Conservation (phyloP, 441 rosid species). For the Erysimum pusillum region DNA sequence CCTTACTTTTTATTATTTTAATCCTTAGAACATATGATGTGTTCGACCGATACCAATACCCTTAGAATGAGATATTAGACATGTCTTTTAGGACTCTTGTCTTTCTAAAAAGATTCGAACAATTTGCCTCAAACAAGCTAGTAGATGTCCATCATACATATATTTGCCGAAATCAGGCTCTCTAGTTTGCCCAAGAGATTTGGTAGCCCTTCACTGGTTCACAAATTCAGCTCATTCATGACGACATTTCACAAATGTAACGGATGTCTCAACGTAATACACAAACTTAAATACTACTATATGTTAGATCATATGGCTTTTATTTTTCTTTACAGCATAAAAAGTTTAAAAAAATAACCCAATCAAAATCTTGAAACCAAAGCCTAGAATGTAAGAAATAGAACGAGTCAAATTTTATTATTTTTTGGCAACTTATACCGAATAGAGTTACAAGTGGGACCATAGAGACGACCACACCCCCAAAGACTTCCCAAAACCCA, state of each 20-base stretch:
- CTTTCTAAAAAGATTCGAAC: no score
- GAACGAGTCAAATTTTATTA: constrained; percentile 1
- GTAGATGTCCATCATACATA: not conserved
- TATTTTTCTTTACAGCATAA: no score
- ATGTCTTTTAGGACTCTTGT: no score
- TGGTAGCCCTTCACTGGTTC: not conserved
- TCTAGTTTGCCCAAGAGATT: not conserved
- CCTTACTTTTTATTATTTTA: no score
- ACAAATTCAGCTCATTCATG: not conserved
- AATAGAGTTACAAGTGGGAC: constrained; percentile 30
- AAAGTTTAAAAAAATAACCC: no score
- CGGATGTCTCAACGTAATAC: not conserved
- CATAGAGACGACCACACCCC: constrained; percentile 27
- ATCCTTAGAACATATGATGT: no score
- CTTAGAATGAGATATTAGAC: no score
- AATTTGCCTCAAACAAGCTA: not conserved
- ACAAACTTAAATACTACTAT: not conserved
- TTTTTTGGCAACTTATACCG: not conserved
- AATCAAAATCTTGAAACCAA: not conserved
- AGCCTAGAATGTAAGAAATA: not conserved
- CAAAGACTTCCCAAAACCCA: constrained; percentile 3
- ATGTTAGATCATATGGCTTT: not conserved
- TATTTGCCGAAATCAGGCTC: not conserved
- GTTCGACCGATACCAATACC: no score
- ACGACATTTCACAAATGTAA: not conserved